Evolutionary conservation across 176 grass and related monocot genomes (phyloP).

Genomic region (Oryza officinalis): DNA sequence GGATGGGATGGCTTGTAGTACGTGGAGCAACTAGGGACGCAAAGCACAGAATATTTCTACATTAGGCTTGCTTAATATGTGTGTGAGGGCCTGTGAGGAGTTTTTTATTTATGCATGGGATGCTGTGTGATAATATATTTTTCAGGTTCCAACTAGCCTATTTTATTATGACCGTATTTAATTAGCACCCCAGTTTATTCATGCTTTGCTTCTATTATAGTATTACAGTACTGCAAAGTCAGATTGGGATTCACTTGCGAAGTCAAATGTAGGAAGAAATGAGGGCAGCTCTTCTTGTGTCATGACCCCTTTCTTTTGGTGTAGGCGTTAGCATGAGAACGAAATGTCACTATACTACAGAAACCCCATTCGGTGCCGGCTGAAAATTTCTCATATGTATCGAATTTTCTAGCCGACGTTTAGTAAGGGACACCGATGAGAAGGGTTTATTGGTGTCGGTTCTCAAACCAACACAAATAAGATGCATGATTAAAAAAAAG

Average conservation of each 20-base stretch:
- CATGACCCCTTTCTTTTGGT: too few species aligned
- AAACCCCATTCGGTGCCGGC: too few species aligned
- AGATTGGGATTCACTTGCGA: not conserved
- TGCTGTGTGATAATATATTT: not conserved
- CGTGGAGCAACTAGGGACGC: not conserved
- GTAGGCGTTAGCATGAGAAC: too few species aligned
- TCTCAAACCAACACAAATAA: too few species aligned
- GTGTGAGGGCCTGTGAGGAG: not conserved
- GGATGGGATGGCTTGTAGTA: not conserved
- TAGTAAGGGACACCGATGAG: too few species aligned
- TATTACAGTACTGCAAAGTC: not conserved
- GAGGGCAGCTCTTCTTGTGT: too few species aligned
- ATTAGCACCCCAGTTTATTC: not conserved
- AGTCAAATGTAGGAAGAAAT: not conserved
- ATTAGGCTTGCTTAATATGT: not conserved
- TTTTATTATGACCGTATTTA: not conserved
- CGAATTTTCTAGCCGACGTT: too few species aligned
- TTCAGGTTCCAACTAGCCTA: not conserved
- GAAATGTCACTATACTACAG: too few species aligned
- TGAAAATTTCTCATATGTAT: too few species aligned
- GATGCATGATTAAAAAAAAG: too few species aligned
- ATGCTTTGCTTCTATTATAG: not conserved
- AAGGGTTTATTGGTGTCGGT: too few species aligned
- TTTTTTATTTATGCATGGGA: not conserved
- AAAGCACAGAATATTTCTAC: constrained; percentile 29